Conservation (phyloP, 768 basidiomycete genomes). For the Mrakia frigida region DNA sequence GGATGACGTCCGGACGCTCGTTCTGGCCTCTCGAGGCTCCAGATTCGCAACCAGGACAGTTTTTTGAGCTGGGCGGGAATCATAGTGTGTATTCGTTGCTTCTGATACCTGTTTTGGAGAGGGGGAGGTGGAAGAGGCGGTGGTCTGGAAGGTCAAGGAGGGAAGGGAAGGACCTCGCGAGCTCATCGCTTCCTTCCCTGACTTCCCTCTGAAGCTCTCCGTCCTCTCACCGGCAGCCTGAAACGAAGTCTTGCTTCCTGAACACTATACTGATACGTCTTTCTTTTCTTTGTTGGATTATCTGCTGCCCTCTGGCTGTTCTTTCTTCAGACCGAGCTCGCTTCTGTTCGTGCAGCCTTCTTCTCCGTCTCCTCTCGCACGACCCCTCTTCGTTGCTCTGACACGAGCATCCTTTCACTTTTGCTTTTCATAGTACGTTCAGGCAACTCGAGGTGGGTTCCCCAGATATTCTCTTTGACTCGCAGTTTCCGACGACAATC, state of each 20-base stretch:
- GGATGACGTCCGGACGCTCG: too few relatives aligned
- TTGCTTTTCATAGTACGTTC: slow-evolving; percentile 7
- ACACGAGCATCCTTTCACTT: neutral
- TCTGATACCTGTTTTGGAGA: too few relatives aligned
- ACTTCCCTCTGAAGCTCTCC: neutral
- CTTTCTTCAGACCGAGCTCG: slow-evolving; percentile 9
- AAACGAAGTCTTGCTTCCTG: neutral
- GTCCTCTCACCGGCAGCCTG: neutral
- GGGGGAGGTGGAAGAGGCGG: neutral
- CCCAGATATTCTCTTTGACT: neutral
- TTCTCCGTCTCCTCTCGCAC: neutral
- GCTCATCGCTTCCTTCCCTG: neutral
- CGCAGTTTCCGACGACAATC: neutral
- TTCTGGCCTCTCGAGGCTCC: too few relatives aligned
- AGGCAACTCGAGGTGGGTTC: slow-evolving; percentile 8
- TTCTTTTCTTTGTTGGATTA: too few relatives aligned
- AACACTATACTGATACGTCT: neutral
- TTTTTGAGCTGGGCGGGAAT: too few relatives aligned
- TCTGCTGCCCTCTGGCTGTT: neutral
- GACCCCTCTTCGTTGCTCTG: neutral
- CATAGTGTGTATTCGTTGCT: too few relatives aligned
- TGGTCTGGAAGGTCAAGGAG: neutral
- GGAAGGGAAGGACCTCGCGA: neutral
- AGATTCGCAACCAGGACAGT: too few relatives aligned
- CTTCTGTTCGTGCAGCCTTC: neutral